Evolutionary conservation across 805 yeast genomes (phyloP).

Genomic region (Cyberlindnera bimundalis): DNA sequence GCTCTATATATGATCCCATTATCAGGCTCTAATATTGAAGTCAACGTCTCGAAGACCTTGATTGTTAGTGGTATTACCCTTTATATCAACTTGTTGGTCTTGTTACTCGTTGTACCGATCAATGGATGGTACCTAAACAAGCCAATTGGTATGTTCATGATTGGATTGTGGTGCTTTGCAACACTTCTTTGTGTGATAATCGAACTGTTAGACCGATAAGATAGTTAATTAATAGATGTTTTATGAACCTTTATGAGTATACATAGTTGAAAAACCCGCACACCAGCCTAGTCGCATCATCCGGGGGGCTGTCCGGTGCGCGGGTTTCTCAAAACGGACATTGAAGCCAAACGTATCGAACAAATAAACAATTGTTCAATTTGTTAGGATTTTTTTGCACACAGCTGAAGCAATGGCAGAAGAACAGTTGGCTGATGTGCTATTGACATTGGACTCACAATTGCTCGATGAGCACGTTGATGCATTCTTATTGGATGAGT

Average conservation of each 20-base stretch:
- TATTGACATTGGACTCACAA: constrained; percentile 23
- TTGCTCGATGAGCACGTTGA: constrained; percentile 27
- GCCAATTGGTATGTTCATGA: constrained; percentile 35
- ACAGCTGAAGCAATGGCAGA: constrained; percentile 10
- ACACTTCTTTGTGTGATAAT: constrained; percentile 23
- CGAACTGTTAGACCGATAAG: constrained; percentile 10
- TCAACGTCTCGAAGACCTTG: constrained; percentile 38
- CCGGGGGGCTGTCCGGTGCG: too few relatives aligned
- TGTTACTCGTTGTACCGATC: constrained; percentile 40
- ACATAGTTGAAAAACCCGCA: constrained; percentile 1
- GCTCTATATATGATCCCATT: constrained; percentile 45
- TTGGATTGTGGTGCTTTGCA: constrained; percentile 25
- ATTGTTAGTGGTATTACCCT: constrained; percentile 38
- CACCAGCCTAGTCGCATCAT: too few relatives aligned
- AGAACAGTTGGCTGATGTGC: constrained; percentile 15
- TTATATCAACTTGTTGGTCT: constrained; percentile 36
- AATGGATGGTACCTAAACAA: constrained; percentile 44
- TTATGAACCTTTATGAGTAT: not conserved
- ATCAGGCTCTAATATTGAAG: constrained; percentile 26
- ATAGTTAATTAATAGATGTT: not conserved
- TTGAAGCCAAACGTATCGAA: not conserved
- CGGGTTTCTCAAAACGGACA: too few relatives aligned
- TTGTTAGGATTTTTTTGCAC: too few relatives aligned
- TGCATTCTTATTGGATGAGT: constrained; percentile 25
- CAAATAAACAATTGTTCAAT: too few relatives aligned